Percentiles rank a stretch among this genome's conserved stretches.
These are phyloP conservation scores for Pseudoturritis turrita DNA, from an alignment of 345 rosid species.

Conservation along the genomic window DNA sequence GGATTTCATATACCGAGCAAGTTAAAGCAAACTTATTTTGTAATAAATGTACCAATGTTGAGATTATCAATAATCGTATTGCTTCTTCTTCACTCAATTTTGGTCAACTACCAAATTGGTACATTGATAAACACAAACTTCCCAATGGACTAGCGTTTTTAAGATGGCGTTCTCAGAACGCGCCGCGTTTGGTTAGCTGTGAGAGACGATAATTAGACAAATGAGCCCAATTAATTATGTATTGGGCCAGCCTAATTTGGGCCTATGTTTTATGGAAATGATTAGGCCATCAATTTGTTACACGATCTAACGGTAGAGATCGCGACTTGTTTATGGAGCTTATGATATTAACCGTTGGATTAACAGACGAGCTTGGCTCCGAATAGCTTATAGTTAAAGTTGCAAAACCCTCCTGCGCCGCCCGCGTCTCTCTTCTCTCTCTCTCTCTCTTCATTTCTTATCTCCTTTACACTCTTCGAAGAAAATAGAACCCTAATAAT, in stretches of 20 bases:
- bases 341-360: constrained; percentile 14
- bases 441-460: not conserved
- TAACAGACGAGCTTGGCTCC: not conserved
- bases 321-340: not conserved
- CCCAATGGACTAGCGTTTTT: not conserved
- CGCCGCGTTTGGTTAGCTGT: too few species aligned
- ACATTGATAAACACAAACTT: not conserved
- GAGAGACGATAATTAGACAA: not conserved
- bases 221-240: not conserved
- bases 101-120: not conserved
- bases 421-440: constrained; percentile 15
- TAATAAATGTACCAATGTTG: constrained; percentile 2
- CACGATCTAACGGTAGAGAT: constrained; percentile 8
- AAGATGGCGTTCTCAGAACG: too few species aligned
- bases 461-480: constrained; percentile 17
- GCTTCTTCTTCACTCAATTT: not conserved
- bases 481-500: constrained; percentile 6
- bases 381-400: constrained; percentile 21
- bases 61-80: constrained; percentile 2
- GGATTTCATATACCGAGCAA: not conserved
- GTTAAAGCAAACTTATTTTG: not conserved
- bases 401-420: constrained; percentile 31
- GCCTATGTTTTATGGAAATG: not conserved
- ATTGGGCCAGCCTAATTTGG: not conserved
- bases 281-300: too few species aligned